Evolutionary conservation across 306 rosid species (phyloP), one percentile per base, ranked within the genome.

Genomic region (Phaseolus lunatus): DNA sequence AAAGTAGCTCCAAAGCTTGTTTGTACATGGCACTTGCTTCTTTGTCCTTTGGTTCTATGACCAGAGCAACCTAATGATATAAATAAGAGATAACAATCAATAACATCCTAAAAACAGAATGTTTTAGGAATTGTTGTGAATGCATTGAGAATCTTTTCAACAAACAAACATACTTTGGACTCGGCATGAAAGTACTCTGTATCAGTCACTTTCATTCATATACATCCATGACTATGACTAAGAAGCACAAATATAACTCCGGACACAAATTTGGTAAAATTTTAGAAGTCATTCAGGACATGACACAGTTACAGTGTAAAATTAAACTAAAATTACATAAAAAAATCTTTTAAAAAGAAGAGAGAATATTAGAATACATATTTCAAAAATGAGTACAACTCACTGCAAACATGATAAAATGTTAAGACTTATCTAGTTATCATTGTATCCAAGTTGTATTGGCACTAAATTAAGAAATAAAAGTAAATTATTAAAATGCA

Each of bases 1-100:
- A 91, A 73, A 96, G 98, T 49, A 96, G 85, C 82, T 93, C 99
- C 81, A 96, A 81, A 62, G 99, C 99, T 86, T 92, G 99, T 84
- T 96, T 96, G 81, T 93, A 96, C 96, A 96, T 91, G 50, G 92
- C 84, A 65, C 87, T 89, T 64, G 98, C 94, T 88, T 96, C 99
- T 74, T 93, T 96, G 85, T 96, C 99, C 93, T 96, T 96, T 7
- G 99, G 98, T 86, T 96, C 99, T 67, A 96, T 96, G 70, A 96
- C 99, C 84, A 96, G 81, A 39, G 99, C 96, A 86, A 96, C 98
- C 99, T 96, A 84, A 80, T 83, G 76, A 67, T 82, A 85, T 16
- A 78, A 78, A 35, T 26, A 73, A 47, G 26, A 57, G 62, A 54
- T 29, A 59, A 80, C 50, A 49, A 72, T 49, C 82, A 71, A 66